Percentiles rank a stretch among this genome's conserved stretches.
Evolutionary conservation across 202 grass and related monocot genomes (phyloP).

Genomic region (Zizania palustris): DNA sequence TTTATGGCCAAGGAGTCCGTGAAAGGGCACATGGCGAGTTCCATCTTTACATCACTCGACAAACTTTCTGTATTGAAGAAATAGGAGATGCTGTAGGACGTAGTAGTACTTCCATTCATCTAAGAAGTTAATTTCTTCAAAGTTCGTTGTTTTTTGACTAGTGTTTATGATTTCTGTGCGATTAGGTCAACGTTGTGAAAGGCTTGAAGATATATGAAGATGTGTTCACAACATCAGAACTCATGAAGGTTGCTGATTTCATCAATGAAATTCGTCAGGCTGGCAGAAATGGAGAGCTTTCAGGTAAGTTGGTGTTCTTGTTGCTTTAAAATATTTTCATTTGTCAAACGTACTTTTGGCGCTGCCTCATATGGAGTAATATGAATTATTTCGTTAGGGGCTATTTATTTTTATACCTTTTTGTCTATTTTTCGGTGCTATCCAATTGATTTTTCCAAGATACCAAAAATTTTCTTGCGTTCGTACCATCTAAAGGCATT

Average conservation of each 20-base stretch:
- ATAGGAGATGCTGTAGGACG: slow-evolving; percentile 70
- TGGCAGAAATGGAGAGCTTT: slow-evolving; percentile 88
- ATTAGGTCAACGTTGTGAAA: slow-evolving; percentile 95
- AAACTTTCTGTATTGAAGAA: slow-evolving; percentile 62
- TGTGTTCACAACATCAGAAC: slow-evolving; percentile 84
- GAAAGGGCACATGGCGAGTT: slow-evolving; percentile 97
- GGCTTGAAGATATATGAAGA: slow-evolving; percentile 96
- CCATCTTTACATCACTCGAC: slow-evolving; percentile 61
- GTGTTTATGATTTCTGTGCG: slow-evolving; percentile 39
- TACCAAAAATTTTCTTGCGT: slow-evolving; percentile 20
- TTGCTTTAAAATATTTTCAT: neutral
- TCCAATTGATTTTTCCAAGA: slow-evolving; percentile 33
- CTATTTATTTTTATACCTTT: slow-evolving; percentile 3
- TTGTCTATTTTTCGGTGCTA: neutral
- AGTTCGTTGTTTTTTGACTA: slow-evolving; percentile 33
- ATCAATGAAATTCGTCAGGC: slow-evolving; percentile 91
- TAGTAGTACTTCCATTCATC: slow-evolving; percentile 50
- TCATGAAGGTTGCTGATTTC: slow-evolving; percentile 71
- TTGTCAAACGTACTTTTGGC: neutral
- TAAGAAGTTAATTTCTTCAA: slow-evolving; percentile 25
- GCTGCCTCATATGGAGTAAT: neutral
- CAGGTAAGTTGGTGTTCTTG: slow-evolving; percentile 61
- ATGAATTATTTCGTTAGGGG: neutral
- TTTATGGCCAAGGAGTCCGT: slow-evolving; percentile 95
- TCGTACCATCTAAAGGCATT: slow-evolving; percentile 11